phyloP scores from a whole-genome alignment of 148 eudicot genomes.

The Arctostaphylos glauca region DNA sequence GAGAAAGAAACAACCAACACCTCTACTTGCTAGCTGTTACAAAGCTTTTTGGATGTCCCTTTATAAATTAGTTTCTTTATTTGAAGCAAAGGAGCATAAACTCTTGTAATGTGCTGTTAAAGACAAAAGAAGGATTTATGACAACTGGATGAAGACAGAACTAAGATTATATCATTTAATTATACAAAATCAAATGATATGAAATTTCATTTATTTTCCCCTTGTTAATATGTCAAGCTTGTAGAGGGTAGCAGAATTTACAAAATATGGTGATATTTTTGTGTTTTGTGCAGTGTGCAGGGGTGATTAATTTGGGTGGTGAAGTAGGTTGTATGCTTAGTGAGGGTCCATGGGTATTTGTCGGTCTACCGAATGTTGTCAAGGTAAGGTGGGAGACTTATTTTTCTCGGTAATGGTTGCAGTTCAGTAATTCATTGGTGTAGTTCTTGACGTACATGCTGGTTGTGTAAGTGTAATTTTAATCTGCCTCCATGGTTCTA shows the following conservation, averaged over 20 bases:
- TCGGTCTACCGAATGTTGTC: slow-evolving; percentile 81
- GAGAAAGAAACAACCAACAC: not conserved
- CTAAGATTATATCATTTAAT: not conserved
- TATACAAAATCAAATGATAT: not conserved
- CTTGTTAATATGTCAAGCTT: not conserved
- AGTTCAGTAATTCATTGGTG: not conserved
- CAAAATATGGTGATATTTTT: slow-evolving; percentile 9
- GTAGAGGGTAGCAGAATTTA: not conserved
- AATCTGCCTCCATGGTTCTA: not conserved
- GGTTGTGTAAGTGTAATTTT: not conserved
- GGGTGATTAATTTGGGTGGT: slow-evolving; percentile 60
- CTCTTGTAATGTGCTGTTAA: not conserved
- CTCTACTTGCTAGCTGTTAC: not conserved
- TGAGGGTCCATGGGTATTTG: slow-evolving; percentile 98
- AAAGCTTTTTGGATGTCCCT: not conserved
- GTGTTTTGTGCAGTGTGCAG: slow-evolving; percentile 53
- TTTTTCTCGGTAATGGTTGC: not conserved
- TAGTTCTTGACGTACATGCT: not conserved
- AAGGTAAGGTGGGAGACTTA: slow-evolving; percentile 54
- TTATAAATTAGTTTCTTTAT: not conserved
- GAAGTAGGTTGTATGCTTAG: slow-evolving; percentile 91
- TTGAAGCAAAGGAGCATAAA: not conserved
- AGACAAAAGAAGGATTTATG: not conserved
- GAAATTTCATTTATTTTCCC: not conserved
- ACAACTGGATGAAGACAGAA: not conserved